phyloP scores from a whole-genome alignment of 768 basidiomycete genomes.

The Pleurotus tuoliensis region DNA sequence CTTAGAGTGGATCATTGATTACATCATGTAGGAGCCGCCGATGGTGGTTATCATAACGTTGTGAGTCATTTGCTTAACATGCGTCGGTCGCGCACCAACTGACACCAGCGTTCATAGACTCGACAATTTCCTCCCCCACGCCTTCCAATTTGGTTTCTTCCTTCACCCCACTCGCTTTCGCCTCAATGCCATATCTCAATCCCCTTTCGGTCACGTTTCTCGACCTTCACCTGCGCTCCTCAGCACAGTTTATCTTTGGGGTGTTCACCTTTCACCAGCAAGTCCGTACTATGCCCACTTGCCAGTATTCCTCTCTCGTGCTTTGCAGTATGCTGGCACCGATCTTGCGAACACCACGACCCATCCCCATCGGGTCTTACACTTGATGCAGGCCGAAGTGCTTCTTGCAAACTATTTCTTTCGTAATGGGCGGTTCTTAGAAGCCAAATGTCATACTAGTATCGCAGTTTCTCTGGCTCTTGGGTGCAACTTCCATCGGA shows the following conservation, averaged over 20 bases:
- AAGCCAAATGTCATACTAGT: slow-evolving; percentile 56
- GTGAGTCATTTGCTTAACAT: slow-evolving; percentile 21
- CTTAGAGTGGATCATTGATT: background rate
- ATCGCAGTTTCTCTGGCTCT: slow-evolving; percentile 49
- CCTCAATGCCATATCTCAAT: slow-evolving; percentile 41
- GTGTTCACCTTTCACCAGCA: slow-evolving; percentile 42
- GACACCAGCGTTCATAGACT: slow-evolving; percentile 33
- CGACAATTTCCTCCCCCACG: slow-evolving; percentile 55
- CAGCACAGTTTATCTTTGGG: slow-evolving; percentile 50
- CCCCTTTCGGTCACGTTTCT: slow-evolving; percentile 43
- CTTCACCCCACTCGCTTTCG: slow-evolving; percentile 48
- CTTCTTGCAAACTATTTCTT: slow-evolving; percentile 67
- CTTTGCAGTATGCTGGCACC: slow-evolving; percentile 44
- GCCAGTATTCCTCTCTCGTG: slow-evolving; percentile 43
- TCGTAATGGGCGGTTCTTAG: slow-evolving; percentile 51
- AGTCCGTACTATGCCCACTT: slow-evolving; percentile 38
- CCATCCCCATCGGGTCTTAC: slow-evolving; percentile 45
- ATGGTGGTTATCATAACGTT: slow-evolving; percentile 31
- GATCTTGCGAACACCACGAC: slow-evolving; percentile 33
- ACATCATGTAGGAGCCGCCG: slow-evolving; percentile 33
- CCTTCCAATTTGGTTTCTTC: slow-evolving; percentile 64
- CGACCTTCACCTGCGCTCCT: slow-evolving; percentile 48
- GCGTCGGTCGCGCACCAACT: background rate
- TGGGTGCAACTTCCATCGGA: slow-evolving; percentile 45
- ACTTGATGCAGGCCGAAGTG: slow-evolving; percentile 58